Evolutionary conservation across 108 stramenopile genomes (phyloP).

Genomic region (Chaetoceros tenuissimus): DNA sequence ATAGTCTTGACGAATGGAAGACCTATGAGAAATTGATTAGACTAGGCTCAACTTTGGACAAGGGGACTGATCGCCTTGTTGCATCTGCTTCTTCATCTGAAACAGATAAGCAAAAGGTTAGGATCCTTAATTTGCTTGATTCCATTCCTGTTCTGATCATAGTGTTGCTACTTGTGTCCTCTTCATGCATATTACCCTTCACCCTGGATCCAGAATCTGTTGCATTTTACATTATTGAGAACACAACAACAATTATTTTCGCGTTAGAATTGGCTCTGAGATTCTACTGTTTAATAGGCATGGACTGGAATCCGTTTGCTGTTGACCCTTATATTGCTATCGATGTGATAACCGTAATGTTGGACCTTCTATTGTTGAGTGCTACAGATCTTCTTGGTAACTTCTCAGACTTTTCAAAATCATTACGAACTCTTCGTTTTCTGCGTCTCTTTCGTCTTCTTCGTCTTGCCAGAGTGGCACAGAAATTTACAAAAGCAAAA

Average conservation of each 20-base stretch:
- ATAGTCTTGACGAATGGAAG: slow-evolving; percentile 12
- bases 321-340: slow-evolving; percentile 9
- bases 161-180: slow-evolving; percentile 9
- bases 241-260: slow-evolving; percentile 6
- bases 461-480: slow-evolving; percentile 2
- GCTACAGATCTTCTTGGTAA: slow-evolving; percentile 11
- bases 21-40: background rate
- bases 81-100: background rate
- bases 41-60: slow-evolving; percentile 4
- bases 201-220: background rate
- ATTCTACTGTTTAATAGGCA: slow-evolving; percentile 8
- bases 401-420: slow-evolving; percentile 3
- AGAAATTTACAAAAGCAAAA: slow-evolving; percentile 7
- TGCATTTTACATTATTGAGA: slow-evolving; percentile 7
- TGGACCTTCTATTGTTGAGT: slow-evolving; percentile 11
- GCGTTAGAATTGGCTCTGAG: slow-evolving; percentile 13
- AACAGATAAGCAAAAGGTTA: background rate
- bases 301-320: slow-evolving; percentile 9
- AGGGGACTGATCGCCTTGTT: slow-evolving; percentile 1
- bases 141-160: slow-evolving; percentile 4
- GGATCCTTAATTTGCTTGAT: slow-evolving; percentile 6
- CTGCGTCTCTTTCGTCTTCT: slow-evolving; percentile 9
- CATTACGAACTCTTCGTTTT: slow-evolving; percentile 9
- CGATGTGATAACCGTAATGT: slow-evolving; percentile 12
- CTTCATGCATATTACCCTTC: background rate